These are phyloP conservation scores for Colletotrichum sp. DNA, from an alignment of 2,329 filamentous ascomycete genomes.

Conservation along the genomic window DNA sequence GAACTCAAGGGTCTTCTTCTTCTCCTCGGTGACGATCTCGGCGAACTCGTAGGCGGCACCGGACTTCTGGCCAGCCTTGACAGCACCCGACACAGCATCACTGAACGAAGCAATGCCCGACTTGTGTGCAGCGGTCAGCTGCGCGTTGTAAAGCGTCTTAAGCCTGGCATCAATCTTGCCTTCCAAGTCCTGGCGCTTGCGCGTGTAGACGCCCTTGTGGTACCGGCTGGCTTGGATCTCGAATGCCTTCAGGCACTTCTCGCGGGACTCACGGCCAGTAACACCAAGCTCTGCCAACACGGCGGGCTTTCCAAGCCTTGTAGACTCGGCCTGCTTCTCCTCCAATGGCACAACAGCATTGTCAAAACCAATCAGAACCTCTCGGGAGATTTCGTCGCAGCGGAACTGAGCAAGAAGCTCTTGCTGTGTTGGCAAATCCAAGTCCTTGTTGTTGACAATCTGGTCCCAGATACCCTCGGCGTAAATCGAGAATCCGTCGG, in stretches of 20 bases:
- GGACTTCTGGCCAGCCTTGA: slow-evolving; percentile 92
- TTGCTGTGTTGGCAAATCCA: slow-evolving; percentile 95
- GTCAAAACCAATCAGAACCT: slow-evolving; percentile 86
- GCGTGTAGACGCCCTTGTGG: slow-evolving; percentile 91
- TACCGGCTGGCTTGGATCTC: slow-evolving; percentile 91
- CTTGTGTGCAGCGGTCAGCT: slow-evolving; percentile 89
- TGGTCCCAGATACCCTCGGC: slow-evolving; percentile 97
- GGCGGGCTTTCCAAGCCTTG: slow-evolving; percentile 72
- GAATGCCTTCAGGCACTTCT: slow-evolving; percentile 80
- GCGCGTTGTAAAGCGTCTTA: slow-evolving; percentile 87
- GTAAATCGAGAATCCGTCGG: slow-evolving; percentile 95
- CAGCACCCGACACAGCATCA: slow-evolving; percentile 83
- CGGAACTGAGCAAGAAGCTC: slow-evolving; percentile 96
- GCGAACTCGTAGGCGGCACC: slow-evolving; percentile 93
- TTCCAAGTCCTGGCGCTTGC: slow-evolving; percentile 86
- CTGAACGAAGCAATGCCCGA: slow-evolving; percentile 82
- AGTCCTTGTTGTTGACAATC: slow-evolving; percentile 97
- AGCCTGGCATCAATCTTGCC: slow-evolving; percentile 86
- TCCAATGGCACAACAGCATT: slow-evolving; percentile 82
- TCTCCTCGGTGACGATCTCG: slow-evolving; percentile 86
- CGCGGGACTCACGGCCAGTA: slow-evolving; percentile 74
- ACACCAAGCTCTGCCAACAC: slow-evolving; percentile 78
- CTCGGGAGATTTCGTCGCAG: slow-evolving; percentile 94
- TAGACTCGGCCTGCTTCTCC: slow-evolving; percentile 79
- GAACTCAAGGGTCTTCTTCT: slow-evolving; percentile 73